phyloP scores from a whole-genome alignment of 1,284 basidiomycete genomes.

The Trametes polyzona region DNA sequence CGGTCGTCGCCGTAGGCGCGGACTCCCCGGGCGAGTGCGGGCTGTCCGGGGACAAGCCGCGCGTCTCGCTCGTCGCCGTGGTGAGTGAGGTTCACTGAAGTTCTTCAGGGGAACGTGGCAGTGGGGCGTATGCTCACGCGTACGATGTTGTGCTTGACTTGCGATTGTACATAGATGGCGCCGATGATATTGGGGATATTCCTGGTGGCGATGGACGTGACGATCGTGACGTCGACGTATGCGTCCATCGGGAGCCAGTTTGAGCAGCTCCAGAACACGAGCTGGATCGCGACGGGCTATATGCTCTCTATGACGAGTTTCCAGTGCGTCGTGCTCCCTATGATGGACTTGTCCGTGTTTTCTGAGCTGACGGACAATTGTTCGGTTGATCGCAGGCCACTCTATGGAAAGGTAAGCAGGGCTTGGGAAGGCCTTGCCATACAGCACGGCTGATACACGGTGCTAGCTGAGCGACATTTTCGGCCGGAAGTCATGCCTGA shows the following conservation, averaged over 20 bases:
- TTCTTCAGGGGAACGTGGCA: too few relatives aligned
- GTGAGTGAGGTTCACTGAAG: too few relatives aligned
- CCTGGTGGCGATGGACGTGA: constrained; percentile 60
- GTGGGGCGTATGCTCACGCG: too few relatives aligned
- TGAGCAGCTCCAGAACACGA: constrained; percentile 63
- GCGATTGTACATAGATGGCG: constrained; percentile 42
- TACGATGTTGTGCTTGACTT: too few relatives aligned
- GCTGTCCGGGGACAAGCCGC: not conserved
- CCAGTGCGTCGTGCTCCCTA: constrained; percentile 46
- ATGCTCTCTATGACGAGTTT: constrained; percentile 64
- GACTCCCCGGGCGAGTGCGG: too few relatives aligned
- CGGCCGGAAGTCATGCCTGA: constrained; percentile 59
- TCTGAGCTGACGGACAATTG: not conserved
- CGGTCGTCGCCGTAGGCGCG: too few relatives aligned
- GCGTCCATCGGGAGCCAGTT: constrained; percentile 66
- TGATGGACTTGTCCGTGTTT: not conserved
- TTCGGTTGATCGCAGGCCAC: constrained; percentile 47
- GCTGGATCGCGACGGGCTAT: constrained; percentile 69
- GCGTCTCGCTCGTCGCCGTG: not conserved
- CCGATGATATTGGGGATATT: constrained; percentile 64
- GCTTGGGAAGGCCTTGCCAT: too few relatives aligned
- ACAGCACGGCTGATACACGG: not conserved
- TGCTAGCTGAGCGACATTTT: constrained; percentile 61
- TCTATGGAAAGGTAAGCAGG: constrained; percentile 64
- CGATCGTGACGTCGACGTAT: constrained; percentile 63